These are phyloP conservation scores for Fusarium pilosicola DNA, from an alignment of 2,329 filamentous ascomycete species.

Conservation along the genomic window DNA sequence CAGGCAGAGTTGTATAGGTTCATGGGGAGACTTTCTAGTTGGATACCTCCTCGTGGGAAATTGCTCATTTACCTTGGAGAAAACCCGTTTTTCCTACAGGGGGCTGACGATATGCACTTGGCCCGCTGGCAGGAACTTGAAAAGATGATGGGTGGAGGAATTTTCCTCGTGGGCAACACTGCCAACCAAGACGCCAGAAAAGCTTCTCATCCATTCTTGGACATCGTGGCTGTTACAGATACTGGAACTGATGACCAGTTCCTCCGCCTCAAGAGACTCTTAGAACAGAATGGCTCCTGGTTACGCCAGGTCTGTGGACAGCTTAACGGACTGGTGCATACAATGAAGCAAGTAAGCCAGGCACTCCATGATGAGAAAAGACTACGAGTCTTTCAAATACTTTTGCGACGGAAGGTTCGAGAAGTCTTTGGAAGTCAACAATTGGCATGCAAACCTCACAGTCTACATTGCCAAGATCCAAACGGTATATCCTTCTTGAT, in stretches of 20 bases:
- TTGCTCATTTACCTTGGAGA: accelerated
- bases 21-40: neutral
- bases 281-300: neutral
- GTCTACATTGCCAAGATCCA: neutral
- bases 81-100: neutral
- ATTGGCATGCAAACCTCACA: neutral
- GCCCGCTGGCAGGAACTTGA: neutral
- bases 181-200: neutral
- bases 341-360: neutral
- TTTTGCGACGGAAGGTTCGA: neutral
- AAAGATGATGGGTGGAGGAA: neutral
- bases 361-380: neutral
- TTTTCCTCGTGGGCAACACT: neutral
- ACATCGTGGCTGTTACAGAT: neutral
- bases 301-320: neutral
- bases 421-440: neutral
- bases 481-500: neutral
- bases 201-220: neutral
- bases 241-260: neutral
- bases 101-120: neutral
- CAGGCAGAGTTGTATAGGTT: neutral
- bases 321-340: neutral
- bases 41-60: neutral
- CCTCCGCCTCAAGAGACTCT: neutral
- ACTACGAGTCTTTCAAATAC: neutral